Conservation (phyloP, 139 green algal genomes). For the Spirogloea muscicola region DNA sequence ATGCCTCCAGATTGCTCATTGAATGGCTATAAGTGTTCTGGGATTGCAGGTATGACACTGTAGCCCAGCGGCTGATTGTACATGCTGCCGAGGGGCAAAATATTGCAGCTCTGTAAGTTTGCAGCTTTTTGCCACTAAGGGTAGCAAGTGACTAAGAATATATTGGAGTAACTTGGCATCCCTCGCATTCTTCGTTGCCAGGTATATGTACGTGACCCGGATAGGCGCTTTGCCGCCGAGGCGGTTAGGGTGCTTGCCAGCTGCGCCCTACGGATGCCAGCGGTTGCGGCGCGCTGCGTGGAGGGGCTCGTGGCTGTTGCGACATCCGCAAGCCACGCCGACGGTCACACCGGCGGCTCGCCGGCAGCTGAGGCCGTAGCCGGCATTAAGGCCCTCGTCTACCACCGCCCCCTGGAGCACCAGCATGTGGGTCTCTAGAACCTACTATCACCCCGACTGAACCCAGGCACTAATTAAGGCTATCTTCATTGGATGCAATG, state of each 20-base stretch:
- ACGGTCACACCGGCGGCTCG: not conserved
- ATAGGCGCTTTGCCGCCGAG: conserved; percentile 17
- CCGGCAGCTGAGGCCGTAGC: not conserved
- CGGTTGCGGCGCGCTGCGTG: conserved; percentile 13
- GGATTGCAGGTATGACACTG: not conserved
- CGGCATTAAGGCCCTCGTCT: not conserved
- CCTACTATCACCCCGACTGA: not conserved
- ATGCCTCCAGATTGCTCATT: not conserved
- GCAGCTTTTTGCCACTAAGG: too few species aligned
- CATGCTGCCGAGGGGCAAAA: too few species aligned
- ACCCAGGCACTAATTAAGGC: not conserved
- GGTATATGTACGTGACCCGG: conserved; percentile 13
- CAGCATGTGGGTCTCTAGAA: not conserved
- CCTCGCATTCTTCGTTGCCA: not conserved
- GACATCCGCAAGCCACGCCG: not conserved
- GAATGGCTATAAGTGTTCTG: not conserved
- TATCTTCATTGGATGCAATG: too few species aligned
- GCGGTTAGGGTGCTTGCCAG: conserved; percentile 3
- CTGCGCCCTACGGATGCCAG: not conserved
- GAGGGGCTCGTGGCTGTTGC: conserved; percentile 15
- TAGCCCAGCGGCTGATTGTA: not conserved
- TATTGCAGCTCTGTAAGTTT: too few species aligned
- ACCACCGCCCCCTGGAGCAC: not conserved
- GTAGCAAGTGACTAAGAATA: too few species aligned
- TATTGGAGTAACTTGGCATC: not conserved